Percentiles rank a stretch among this genome's conserved stretches.
phyloP scores from a whole-genome alignment of 257 asterid species.

The Jasminum sambac region DNA sequence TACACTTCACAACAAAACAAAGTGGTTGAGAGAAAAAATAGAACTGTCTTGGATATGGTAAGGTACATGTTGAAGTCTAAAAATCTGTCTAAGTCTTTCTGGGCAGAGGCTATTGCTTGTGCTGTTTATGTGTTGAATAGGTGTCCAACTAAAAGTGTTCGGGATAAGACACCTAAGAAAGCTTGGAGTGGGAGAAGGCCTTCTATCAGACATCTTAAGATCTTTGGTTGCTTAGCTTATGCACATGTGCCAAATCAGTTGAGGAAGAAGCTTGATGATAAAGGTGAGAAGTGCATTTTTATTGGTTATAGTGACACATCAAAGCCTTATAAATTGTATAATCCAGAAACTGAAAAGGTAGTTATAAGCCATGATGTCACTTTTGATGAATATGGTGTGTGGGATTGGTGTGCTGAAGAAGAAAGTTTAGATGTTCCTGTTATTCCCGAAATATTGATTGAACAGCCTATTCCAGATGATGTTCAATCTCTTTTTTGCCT shows the following conservation, averaged over 20 bases:
- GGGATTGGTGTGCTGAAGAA: not conserved
- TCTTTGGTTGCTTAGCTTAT: conserved; percentile 6
- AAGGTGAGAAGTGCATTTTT: not conserved
- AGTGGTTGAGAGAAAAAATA: too few relatives aligned
- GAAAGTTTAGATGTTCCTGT: not conserved
- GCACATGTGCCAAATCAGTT: not conserved
- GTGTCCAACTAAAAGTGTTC: not conserved
- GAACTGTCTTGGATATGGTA: too few relatives aligned
- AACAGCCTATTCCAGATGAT: not conserved
- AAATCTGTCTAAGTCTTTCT: too few relatives aligned
- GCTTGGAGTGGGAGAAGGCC: not conserved
- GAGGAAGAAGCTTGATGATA: not conserved
- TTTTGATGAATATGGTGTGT: not conserved
- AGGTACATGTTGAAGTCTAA: too few relatives aligned
- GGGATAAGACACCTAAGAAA: not conserved
- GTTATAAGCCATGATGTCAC: too few relatives aligned
- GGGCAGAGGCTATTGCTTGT: not conserved
- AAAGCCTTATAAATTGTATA: too few relatives aligned
- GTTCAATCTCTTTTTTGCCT: conserved; percentile 2
- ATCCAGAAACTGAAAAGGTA: too few relatives aligned
- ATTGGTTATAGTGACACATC: not conserved
- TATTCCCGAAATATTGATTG: not conserved
- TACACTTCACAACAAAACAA: too few relatives aligned
- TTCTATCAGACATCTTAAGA: conserved; percentile 1
- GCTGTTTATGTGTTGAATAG: not conserved